A percentile compares a stretch with the other conserved stretches of the same genome.
Evolutionary conservation across 768 basidiomycete species (phyloP).

Genomic region (Cystofilobasidium macerans): DNA sequence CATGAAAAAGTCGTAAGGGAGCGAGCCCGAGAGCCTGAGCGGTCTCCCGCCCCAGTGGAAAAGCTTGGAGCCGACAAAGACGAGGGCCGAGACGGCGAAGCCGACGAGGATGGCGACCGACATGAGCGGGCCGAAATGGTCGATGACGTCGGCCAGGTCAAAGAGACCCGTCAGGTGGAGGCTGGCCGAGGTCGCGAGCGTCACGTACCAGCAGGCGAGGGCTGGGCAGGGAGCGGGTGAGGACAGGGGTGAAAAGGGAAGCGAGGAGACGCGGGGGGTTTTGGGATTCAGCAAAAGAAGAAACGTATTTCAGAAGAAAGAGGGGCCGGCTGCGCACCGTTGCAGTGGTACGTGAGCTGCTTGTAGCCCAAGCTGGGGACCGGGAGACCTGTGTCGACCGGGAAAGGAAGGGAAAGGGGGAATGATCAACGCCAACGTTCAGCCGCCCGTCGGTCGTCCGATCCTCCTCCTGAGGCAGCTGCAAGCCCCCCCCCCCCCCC

Average conservation of each 20-base stretch:
- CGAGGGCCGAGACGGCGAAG: slow-evolving; percentile 65
- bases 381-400: slow-evolving; percentile 51
- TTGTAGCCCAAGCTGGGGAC: slow-evolving; percentile 86
- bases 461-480: too few relatives aligned
- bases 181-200: slow-evolving; percentile 14
- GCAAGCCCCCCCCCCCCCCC: too few relatives aligned
- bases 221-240: background rate
- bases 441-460: too few relatives aligned
- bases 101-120: slow-evolving; percentile 87
- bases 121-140: slow-evolving; percentile 93
- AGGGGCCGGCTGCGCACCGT: too few relatives aligned
- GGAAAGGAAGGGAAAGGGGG: background rate
- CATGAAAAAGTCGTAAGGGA: slow-evolving; percentile 51
- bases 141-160: slow-evolving; percentile 86
- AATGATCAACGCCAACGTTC: too few relatives aligned
- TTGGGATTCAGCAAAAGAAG: too few relatives aligned
- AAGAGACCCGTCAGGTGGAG: slow-evolving; percentile 47
- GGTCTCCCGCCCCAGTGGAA: slow-evolving; percentile 54
- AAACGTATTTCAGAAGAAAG: too few relatives aligned
- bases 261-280: too few relatives aligned
- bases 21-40: slow-evolving; percentile 88
- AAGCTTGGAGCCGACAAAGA: slow-evolving; percentile 65
- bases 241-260: background rate
- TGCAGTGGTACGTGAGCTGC: slow-evolving; percentile 22
- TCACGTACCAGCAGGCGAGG: slow-evolving; percentile 21